Conservation (phyloP, 2,329 filamentous ascomycete genomes). For the Fusarium sp. region DNA sequence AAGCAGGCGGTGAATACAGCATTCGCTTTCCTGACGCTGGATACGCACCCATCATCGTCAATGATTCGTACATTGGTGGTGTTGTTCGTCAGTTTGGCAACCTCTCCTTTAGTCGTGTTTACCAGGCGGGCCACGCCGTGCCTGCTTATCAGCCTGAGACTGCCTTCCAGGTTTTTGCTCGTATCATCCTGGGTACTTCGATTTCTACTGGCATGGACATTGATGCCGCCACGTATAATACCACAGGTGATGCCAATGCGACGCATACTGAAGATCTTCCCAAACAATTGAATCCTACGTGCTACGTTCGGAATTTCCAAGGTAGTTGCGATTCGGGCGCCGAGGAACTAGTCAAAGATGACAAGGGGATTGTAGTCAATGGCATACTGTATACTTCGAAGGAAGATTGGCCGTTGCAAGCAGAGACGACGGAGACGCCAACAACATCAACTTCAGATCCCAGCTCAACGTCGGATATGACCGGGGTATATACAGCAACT, state of each 20-base stretch:
- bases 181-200: constrained; percentile 66
- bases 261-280: constrained; percentile 65
- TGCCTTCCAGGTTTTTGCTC: constrained; percentile 67
- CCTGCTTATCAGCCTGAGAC: constrained; percentile 70
- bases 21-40: constrained; percentile 71
- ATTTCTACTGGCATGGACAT: constrained; percentile 65
- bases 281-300: constrained; percentile 60
- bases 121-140: constrained; percentile 72
- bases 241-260: constrained; percentile 66
- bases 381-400: constrained; percentile 62
- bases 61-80: constrained; percentile 74
- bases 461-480: constrained; percentile 35
- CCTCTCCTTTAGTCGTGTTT: constrained; percentile 73
- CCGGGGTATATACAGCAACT: constrained; percentile 51
- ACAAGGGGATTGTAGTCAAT: constrained; percentile 67
- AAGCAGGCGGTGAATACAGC: constrained; percentile 58
- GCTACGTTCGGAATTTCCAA: constrained; percentile 65
- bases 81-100: constrained; percentile 82
- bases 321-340: constrained; percentile 62
- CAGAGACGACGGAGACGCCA: constrained; percentile 36
- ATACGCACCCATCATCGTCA: constrained; percentile 77
- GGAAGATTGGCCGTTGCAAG: constrained; percentile 54
- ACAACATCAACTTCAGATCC: constrained; percentile 33
- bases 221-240: constrained; percentile 63
- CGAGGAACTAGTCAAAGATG: constrained; percentile 58